These are phyloP conservation scores for Globisporangium spinosum DNA, from an alignment of 352 stramenopile genomes.

Conservation along the genomic window DNA sequence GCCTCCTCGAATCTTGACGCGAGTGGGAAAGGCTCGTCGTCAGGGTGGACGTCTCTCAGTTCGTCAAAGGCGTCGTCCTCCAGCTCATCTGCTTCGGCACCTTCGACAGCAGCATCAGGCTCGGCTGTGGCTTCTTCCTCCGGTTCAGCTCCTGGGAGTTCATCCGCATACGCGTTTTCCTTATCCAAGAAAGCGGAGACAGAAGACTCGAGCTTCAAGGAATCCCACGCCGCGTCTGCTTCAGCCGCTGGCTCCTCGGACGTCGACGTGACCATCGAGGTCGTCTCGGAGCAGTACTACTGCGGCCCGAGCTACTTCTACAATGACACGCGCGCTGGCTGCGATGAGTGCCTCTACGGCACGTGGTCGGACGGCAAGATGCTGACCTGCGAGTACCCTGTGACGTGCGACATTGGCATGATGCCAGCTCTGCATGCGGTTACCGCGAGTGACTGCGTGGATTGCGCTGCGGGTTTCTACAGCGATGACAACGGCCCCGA, in stretches of 20 bases:
- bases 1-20: not conserved
- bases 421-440: conserved; percentile 33
- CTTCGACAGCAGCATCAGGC: too few relatives aligned
- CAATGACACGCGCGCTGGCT: conserved; percentile 22
- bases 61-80: not conserved
- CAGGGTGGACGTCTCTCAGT: not conserved
- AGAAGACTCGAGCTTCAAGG: not conserved
- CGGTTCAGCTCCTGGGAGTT: not conserved
- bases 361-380: conserved; percentile 46
- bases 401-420: conserved; percentile 22
- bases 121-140: not conserved
- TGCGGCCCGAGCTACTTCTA: conserved; percentile 40
- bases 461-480: conserved; percentile 35
- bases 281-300: conserved; percentile 19
- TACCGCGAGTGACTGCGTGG: conserved; percentile 24
- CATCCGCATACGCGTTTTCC: not conserved
- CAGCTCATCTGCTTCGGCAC: not conserved
- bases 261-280: conserved; percentile 11
- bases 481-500: conserved; percentile 31
- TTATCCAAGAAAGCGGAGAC: not conserved
- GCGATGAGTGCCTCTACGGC: conserved; percentile 37
- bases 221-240: not conserved
- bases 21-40: not conserved
- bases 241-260: not conserved
- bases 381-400: conserved; percentile 33